Base-by-base conservation (phyloP, 805 yeast genomes). In the Starmerella vaccinii region DNA sequence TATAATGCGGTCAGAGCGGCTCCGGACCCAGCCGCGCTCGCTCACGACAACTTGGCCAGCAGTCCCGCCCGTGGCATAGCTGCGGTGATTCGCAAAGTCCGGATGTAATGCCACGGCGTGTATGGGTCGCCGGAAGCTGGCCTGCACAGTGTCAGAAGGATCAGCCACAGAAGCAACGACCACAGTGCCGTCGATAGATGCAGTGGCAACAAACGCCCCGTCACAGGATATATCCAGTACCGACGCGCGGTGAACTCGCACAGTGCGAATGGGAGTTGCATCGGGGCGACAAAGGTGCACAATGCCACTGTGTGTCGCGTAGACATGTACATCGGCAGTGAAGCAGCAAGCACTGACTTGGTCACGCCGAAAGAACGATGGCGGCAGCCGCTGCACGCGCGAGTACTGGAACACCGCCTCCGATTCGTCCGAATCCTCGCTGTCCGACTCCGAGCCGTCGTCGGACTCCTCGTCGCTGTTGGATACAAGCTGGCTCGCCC, bases 111-210 rank as follows among this genome's bases (percentile, higher is more conserved):
- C 84, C 3, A 90, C 94, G 0, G 95, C 80, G 62, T 88, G 94
- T 0, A 92, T 76, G 0, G 97, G 97, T 26, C 97, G 71, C 59
- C 83, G 82, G 65, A 88, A 84, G 65, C 89, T 95, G 58, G 77
- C 82, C 2, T 87, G 88, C 0, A 75, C 71, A 2, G 83, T 77
- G 58, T 83, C 92, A 4, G 71, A 67, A 18, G 76, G 77, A 55
- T 82, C 84, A 1, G 56, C 52, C 1, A 85, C 68, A 2, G 88
- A 76, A 0, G 95, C 92, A 4, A 87, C 76, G 1, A 87, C 87
- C 0, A 90, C 83, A 0, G 95, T 84, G 0, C 98, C 98, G 63
- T 92, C 98, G 71, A 90, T 81, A 0, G 97, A 87, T 0, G 89
- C 95, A 0, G 95, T 81, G 0, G 92, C 94, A 53, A 92, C 78